These are phyloP conservation scores for Guyanaporus albipodus DNA, from an alignment of 768 basidiomycete species.

Conservation along the genomic window DNA sequence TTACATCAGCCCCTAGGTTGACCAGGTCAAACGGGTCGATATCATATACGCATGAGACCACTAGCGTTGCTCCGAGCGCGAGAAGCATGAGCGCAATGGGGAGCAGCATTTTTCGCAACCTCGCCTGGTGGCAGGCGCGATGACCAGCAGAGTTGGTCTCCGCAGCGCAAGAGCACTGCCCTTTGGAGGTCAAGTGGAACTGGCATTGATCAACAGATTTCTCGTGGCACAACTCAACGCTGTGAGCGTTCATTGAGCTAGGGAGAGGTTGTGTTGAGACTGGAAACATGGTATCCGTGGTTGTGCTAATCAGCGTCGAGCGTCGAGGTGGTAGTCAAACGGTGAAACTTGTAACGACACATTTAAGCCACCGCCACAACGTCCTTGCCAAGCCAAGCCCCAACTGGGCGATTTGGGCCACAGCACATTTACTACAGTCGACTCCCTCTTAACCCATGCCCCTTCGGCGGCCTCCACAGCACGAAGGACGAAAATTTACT, in stretches of 20 bases:
- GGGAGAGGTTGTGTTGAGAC: conserved; percentile 28
- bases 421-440: too few relatives aligned
- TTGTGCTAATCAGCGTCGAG: conserved; percentile 17
- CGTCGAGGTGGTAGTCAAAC: too few relatives aligned
- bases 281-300: conserved; percentile 23
- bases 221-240: conserved; percentile 8
- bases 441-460: too few relatives aligned
- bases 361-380: too few relatives aligned
- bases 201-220: conserved; percentile 24
- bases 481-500: too few relatives aligned
- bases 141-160: conserved; percentile 24
- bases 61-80: conserved; percentile 28
- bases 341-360: background rate
- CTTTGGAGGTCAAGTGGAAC: conserved; percentile 17
- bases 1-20: conserved; percentile 26
- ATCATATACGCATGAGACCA: conserved; percentile 31
- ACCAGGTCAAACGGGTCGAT: conserved; percentile 21
- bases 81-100: conserved; percentile 34
- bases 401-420: too few relatives aligned
- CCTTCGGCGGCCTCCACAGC: too few relatives aligned
- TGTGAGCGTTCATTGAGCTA: conserved; percentile 20
- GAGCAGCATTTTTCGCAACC: conserved; percentile 33
- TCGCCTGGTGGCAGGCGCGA: conserved; percentile 30
- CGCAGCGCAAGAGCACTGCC: conserved; percentile 19
- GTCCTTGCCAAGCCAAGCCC: too few relatives aligned